A percentile compares a stretch with the other conserved stretches of the same genome.
Evolutionary conservation across 176 grass and related monocot genomes (phyloP).

Genomic region (Tillandsia leiboldiana): DNA sequence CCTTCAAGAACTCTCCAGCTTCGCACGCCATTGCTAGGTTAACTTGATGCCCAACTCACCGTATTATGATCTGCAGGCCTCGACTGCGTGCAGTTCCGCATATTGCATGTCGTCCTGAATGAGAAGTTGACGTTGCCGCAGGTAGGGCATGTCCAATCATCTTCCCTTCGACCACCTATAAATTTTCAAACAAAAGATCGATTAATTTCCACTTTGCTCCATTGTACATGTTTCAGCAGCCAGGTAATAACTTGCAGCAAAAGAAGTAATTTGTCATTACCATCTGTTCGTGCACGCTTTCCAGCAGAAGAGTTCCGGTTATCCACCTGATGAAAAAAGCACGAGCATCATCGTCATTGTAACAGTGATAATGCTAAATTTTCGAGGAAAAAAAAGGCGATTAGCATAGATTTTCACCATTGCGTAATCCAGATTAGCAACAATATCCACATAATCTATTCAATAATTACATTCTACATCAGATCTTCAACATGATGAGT

Average conservation of each 20-base stretch:
- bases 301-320: constrained; percentile 59
- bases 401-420: too few species aligned
- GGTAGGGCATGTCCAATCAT: constrained; percentile 84
- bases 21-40: neutral
- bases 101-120: constrained; percentile 86
- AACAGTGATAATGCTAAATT: too few species aligned
- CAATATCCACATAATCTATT: too few species aligned
- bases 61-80: constrained; percentile 46
- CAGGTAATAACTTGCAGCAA: too few species aligned
- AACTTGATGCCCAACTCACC: constrained; percentile 16
- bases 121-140: constrained; percentile 83
- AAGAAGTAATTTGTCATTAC: constrained; percentile 18
- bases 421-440: too few species aligned
- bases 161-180: constrained; percentile 57
- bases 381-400: too few species aligned
- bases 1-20: neutral
- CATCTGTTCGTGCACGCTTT: constrained; percentile 80
- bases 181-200: neutral
- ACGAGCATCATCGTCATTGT: neutral
- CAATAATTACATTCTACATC: too few species aligned
- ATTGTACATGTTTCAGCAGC: neutral
- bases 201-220: constrained; percentile 1
- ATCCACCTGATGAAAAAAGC: constrained; percentile 37
- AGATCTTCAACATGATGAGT: too few species aligned
- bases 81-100: constrained; percentile 78